Evolutionary conservation across 768 basidiomycete genomes (phyloP).

Genomic region (Leccinum barrowsii): DNA sequence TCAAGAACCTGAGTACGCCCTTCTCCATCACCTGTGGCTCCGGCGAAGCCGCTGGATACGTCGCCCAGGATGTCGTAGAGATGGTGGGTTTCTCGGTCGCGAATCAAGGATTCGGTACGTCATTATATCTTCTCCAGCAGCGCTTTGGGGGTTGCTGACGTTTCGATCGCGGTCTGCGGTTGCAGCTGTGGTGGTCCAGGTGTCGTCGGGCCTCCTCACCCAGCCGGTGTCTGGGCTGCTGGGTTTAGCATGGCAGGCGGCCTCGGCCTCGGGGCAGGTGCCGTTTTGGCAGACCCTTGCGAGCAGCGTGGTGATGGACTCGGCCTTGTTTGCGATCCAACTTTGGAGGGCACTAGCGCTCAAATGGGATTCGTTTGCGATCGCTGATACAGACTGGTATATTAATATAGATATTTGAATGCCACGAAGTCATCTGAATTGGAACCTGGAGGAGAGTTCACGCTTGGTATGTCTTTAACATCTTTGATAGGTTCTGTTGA

Average conservation of each 20-base stretch:
- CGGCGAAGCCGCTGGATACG: conserved; percentile 45
- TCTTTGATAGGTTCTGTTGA: not conserved
- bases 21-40: conserved; percentile 49
- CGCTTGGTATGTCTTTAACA: conserved; percentile 47
- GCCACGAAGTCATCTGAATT: conserved; percentile 35
- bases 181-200: conserved; percentile 37
- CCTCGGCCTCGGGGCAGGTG: conserved; percentile 40
- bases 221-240: conserved; percentile 50
- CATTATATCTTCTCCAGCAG: not conserved
- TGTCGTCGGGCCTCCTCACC: conserved; percentile 33
- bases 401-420: conserved; percentile 39
- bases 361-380: not conserved
- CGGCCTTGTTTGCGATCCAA: conserved; percentile 42
- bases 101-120: conserved; percentile 42
- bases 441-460: conserved; percentile 73
- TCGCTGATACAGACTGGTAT: not conserved
- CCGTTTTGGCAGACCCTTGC: conserved; percentile 48
- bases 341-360: conserved; percentile 28
- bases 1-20: conserved; percentile 32
- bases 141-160: not conserved
- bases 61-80: conserved; percentile 42
- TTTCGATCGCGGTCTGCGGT: not conserved
- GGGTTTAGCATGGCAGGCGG: conserved; percentile 46
- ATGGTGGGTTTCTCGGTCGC: conserved; percentile 51
- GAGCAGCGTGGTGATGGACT: conserved; percentile 31